Percentiles rank a stretch among this genome's conserved stretches.
Evolutionary conservation across 768 basidiomycete species (phyloP).

Genomic region (Tulasnella sp.): DNA sequence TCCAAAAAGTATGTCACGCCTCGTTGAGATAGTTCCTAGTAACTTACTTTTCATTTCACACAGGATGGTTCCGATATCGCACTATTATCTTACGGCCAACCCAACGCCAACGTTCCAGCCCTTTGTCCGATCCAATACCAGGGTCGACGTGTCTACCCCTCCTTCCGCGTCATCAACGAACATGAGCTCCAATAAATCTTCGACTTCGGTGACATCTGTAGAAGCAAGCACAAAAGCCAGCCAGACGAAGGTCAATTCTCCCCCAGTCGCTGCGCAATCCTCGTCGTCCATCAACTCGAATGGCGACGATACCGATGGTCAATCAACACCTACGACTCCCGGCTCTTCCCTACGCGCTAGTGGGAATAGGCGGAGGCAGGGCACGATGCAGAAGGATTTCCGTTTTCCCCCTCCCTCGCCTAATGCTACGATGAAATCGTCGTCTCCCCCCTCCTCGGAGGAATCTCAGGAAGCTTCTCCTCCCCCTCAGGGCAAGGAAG

Average conservation of each 20-base stretch:
- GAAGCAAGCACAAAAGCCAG: too few relatives aligned
- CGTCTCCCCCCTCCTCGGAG: slow-evolving; percentile 19
- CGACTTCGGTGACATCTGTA: too few relatives aligned
- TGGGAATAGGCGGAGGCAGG: slow-evolving; percentile 31
- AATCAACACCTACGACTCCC: background rate
- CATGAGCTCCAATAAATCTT: too few relatives aligned
- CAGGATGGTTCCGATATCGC: slow-evolving; percentile 79
- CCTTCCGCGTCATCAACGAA: too few relatives aligned
- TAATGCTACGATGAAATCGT: slow-evolving; percentile 23
- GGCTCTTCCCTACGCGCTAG: slow-evolving; percentile 14
- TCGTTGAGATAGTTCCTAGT: background rate
- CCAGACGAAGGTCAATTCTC: too few relatives aligned
- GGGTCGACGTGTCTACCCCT: too few relatives aligned
- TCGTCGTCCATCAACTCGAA: slow-evolving; percentile 59
- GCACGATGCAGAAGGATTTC: slow-evolving; percentile 69
- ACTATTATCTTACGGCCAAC: slow-evolving; percentile 63
- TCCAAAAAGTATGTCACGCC: slow-evolving; percentile 53
- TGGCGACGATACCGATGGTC: slow-evolving; percentile 48
- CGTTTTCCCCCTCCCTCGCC: slow-evolving; percentile 43
- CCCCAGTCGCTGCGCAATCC: slow-evolving; percentile 36
- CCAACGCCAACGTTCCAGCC: too few relatives aligned
- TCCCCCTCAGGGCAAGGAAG: background rate
- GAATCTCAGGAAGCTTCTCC: background rate
- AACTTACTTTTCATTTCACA: background rate
- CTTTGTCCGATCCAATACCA: too few relatives aligned